These are phyloP conservation scores for Lasiosphaeria hispida DNA, from an alignment of 495 filamentous ascomycete species.

Conservation along the genomic window DNA sequence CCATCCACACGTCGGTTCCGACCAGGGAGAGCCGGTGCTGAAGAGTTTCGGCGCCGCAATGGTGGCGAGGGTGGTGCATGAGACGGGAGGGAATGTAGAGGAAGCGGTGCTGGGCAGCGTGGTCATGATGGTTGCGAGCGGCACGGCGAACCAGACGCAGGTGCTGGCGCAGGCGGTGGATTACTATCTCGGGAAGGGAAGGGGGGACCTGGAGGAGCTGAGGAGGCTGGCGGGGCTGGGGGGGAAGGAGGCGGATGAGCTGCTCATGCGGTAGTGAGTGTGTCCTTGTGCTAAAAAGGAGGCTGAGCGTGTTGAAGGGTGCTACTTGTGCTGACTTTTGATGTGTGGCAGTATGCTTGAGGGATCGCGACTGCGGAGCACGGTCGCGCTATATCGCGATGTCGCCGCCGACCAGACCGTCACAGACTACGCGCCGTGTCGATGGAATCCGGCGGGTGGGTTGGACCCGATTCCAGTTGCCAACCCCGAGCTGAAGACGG, in stretches of 20 bases:
- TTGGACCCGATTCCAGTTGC: constrained; percentile 22
- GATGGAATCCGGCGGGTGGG: constrained; percentile 21
- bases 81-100: constrained; percentile 51
- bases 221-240: constrained; percentile 43
- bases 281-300: no score
- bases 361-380: constrained; percentile 61
- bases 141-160: constrained; percentile 64
- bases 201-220: constrained; percentile 54
- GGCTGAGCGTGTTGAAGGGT: no score
- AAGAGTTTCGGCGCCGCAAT: constrained; percentile 66
- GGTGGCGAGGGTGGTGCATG: constrained; percentile 60
- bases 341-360: constrained; percentile 43
- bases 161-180: constrained; percentile 70
- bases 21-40: constrained; percentile 50
- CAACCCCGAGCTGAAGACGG: constrained; percentile 10
- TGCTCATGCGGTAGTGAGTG: constrained; percentile 30
- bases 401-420: constrained; percentile 41
- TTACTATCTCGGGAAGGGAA: constrained; percentile 62
- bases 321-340: not conserved
- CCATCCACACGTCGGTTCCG: constrained; percentile 22
- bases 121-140: constrained; percentile 46
- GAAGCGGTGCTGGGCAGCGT: constrained; percentile 67
- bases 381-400: constrained; percentile 56
- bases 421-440: constrained; percentile 47
- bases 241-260: constrained; percentile 29